A percentile compares a stretch with the other conserved stretches of the same genome.
Conservation (phyloP, 2,329 filamentous ascomycete species). For the Cytospora mali region DNA sequence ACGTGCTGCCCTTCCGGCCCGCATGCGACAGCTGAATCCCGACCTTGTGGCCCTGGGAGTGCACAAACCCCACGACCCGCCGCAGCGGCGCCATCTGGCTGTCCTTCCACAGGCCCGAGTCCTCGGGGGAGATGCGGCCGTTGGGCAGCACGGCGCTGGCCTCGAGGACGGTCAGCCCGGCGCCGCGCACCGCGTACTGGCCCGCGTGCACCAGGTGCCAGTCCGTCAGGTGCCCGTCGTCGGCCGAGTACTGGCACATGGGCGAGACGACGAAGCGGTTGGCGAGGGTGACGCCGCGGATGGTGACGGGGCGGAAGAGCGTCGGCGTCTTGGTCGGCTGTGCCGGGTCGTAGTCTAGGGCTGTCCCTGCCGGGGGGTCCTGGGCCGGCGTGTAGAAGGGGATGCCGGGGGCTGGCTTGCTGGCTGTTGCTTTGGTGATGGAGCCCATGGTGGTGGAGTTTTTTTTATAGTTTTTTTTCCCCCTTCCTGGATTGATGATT, state of each 20-base stretch:
- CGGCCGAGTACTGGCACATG: conserved; percentile 63
- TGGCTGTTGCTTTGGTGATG: conserved; percentile 34
- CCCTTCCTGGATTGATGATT: too few relatives aligned
- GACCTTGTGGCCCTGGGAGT: conserved; percentile 75
- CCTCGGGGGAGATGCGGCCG: conserved; percentile 81
- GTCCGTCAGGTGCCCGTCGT: conserved; percentile 70
- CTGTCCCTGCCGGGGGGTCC: conserved; percentile 52
- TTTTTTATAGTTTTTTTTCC: too few relatives aligned
- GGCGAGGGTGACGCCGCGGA: conserved; percentile 54
- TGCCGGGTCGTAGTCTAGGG: conserved; percentile 34
- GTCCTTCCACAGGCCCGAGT: conserved; percentile 82
- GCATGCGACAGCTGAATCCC: conserved; percentile 84
- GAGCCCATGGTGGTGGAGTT: conserved; percentile 8
- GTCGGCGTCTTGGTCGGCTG: conserved; percentile 48
- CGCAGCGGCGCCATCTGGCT: conserved; percentile 74
- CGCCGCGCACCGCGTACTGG: conserved; percentile 75
- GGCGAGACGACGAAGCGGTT: conserved; percentile 63
- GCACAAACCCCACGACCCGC: conserved; percentile 75
- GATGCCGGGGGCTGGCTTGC: conserved; percentile 46
- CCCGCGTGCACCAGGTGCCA: conserved; percentile 75
- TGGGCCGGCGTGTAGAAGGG: conserved; percentile 60
- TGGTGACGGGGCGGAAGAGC: conserved; percentile 58
- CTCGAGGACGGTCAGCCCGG: conserved; percentile 74
- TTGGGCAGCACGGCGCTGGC: conserved; percentile 75
- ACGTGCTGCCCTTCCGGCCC: conserved; percentile 66